A percentile compares a stretch with the other conserved stretches of the same genome.
These are phyloP conservation scores for Termitomyces sp. DNA, from an alignment of 768 basidiomycete species.

Conservation along the genomic window DNA sequence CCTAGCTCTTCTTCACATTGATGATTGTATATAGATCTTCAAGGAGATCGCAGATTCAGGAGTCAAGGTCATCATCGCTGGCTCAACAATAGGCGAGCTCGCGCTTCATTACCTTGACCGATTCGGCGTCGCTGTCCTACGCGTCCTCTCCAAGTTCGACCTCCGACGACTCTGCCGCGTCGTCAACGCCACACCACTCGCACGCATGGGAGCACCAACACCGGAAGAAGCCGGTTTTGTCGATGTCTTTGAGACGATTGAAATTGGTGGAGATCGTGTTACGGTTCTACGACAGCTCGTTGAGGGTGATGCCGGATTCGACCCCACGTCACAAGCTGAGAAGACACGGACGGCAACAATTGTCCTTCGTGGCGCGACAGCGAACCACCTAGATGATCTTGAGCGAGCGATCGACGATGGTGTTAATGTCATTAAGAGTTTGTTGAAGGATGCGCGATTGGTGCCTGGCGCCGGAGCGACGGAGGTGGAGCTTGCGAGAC, in stretches of 20 bases:
- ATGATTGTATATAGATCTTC: conserved; percentile 61
- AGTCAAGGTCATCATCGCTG: conserved; percentile 91
- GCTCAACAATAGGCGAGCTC: conserved; percentile 90
- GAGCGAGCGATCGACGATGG: conserved; percentile 97
- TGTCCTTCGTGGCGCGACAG: conserved; percentile 91
- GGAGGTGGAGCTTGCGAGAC: conserved; percentile 87
- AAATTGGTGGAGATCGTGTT: conserved; percentile 97
- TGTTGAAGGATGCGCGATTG: conserved; percentile 86
- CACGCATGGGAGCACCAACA: conserved; percentile 93
- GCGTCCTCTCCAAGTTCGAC: conserved; percentile 97
- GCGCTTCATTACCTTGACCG: conserved; percentile 96
- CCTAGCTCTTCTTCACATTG: background rate
- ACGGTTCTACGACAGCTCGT: conserved; percentile 89
- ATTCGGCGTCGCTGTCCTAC: conserved; percentile 90
- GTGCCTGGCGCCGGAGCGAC: conserved; percentile 94
- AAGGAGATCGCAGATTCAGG: conserved; percentile 97
- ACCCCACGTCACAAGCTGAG: conserved; percentile 50
- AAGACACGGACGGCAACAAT: conserved; percentile 90
- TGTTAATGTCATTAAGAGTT: conserved; percentile 90
- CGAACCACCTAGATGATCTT: conserved; percentile 92
- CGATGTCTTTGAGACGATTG: conserved; percentile 92
- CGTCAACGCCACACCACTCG: conserved; percentile 93
- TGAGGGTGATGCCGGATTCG: conserved; percentile 62
- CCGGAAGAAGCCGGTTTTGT: conserved; percentile 94
- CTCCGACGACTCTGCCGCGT: conserved; percentile 92